phyloP scores from a whole-genome alignment of 192 early-diverging fungal genomes.

The Anaeromyces robustus region DNA sequence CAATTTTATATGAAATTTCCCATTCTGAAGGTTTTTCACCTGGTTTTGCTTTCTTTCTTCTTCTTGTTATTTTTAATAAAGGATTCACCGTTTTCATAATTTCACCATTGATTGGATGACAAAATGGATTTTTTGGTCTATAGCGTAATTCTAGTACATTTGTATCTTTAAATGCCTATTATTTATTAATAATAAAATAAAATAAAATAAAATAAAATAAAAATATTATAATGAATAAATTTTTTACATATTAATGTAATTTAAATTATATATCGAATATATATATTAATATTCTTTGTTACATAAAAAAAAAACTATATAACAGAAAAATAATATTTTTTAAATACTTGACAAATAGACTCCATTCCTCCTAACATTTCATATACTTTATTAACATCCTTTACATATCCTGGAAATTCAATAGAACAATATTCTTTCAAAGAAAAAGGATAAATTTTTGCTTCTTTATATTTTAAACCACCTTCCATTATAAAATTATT shows the following conservation, averaged over 20 bases:
- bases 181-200: neutral
- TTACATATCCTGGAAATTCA: neutral
- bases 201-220: no score
- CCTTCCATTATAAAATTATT: neutral
- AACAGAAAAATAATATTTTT: no score
- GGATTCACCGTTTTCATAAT: slow-evolving; percentile 34
- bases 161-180: slow-evolving; percentile 22
- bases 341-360: neutral
- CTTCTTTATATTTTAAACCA: neutral
- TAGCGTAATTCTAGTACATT: slow-evolving; percentile 29
- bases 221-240: no score
- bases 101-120: slow-evolving; percentile 45
- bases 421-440: neutral
- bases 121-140: slow-evolving; percentile 38
- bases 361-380: neutral
- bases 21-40: slow-evolving; percentile 1
- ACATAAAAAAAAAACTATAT: no score
- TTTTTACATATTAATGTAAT: no score
- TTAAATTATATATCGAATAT: no score
- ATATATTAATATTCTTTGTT: no score
- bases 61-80: slow-evolving; percentile 38
- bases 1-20: slow-evolving; percentile 20
- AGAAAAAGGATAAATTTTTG: neutral
- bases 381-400: neutral
- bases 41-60: slow-evolving; percentile 10